phyloP scores from a whole-genome alignment of 352 stramenopile genomes.

The Peronospora belbahrii region DNA sequence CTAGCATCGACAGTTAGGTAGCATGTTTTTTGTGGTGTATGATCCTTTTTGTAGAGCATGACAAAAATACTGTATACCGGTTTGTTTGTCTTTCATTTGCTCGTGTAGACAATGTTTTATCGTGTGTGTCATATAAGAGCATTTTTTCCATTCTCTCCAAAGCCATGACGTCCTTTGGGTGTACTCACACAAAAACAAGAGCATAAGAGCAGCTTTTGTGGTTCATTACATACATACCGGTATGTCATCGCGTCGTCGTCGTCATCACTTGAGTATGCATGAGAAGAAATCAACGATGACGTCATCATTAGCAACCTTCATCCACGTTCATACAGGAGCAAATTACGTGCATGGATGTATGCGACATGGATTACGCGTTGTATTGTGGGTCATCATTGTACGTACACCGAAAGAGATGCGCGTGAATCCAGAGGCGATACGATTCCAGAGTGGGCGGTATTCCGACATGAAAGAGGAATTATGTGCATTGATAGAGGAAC shows the following conservation, averaged over 20 bases:
- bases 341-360: conserved; percentile 26
- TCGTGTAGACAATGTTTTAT: too few relatives aligned
- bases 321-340: conserved; percentile 27
- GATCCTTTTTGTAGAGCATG: too few relatives aligned
- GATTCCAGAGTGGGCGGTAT: conserved; percentile 28
- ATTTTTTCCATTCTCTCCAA: neutral
- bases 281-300: conserved; percentile 27
- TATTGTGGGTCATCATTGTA: conserved; percentile 25
- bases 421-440: conserved; percentile 27
- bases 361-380: conserved; percentile 17
- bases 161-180: too few relatives aligned
- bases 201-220: conserved; percentile 13
- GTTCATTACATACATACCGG: too few relatives aligned
- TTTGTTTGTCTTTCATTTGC: too few relatives aligned
- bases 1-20: neutral
- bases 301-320: conserved; percentile 8
- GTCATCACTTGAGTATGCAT: conserved; percentile 30
- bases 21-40: too few relatives aligned
- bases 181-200: too few relatives aligned
- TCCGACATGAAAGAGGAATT: conserved; percentile 26
- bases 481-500: conserved; percentile 9
- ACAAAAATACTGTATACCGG: too few relatives aligned
- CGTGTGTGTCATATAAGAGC: neutral
- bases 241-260: conserved; percentile 8
- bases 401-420: conserved; percentile 18